Conservation (phyloP, 2,329 filamentous ascomycete species). For the Volutella citrinella region DNA sequence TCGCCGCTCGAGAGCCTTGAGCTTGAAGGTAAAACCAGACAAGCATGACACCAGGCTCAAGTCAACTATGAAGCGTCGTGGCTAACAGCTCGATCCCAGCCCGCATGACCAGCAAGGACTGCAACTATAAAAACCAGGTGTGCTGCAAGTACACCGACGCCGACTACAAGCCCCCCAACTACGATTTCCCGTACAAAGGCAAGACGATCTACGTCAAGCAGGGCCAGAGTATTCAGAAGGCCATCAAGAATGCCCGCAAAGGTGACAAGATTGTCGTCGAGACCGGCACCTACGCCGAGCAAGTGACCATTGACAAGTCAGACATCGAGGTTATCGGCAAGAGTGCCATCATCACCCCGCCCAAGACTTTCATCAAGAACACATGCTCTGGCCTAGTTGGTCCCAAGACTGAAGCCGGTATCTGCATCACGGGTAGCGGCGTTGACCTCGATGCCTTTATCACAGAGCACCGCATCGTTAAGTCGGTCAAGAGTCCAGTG, state of each 20-base stretch:
- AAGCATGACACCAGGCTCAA: slow-evolving; percentile 4
- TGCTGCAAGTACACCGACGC: slow-evolving; percentile 10
- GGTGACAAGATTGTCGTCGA: slow-evolving; percentile 32
- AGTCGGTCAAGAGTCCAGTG: slow-evolving; percentile 22
- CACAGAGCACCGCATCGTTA: slow-evolving; percentile 29
- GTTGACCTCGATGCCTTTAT: slow-evolving; percentile 23
- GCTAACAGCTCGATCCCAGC: slow-evolving; percentile 1
- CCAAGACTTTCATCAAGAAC: slow-evolving; percentile 21
- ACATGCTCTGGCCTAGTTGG: slow-evolving; percentile 30
- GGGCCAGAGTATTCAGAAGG: slow-evolving; percentile 28
- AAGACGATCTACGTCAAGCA: slow-evolving; percentile 16
- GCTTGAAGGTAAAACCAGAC: too few species aligned
- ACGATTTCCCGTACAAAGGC: neutral
- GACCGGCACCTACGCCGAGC: slow-evolving; percentile 31
- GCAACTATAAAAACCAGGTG: slow-evolving; percentile 14
- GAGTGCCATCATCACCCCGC: slow-evolving; percentile 25
- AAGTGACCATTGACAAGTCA: slow-evolving; percentile 32
- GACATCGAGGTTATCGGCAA: slow-evolving; percentile 31
- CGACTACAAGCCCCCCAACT: neutral
- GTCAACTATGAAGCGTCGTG: too few species aligned
- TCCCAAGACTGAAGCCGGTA: slow-evolving; percentile 22
- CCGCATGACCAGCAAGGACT: slow-evolving; percentile 11
- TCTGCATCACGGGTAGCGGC: slow-evolving; percentile 31
- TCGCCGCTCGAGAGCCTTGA: slow-evolving; percentile 11
- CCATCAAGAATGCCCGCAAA: slow-evolving; percentile 23